Evolutionary conservation across 108 stramenopile genomes (phyloP).

Genomic region (Cyclotella cryptica): DNA sequence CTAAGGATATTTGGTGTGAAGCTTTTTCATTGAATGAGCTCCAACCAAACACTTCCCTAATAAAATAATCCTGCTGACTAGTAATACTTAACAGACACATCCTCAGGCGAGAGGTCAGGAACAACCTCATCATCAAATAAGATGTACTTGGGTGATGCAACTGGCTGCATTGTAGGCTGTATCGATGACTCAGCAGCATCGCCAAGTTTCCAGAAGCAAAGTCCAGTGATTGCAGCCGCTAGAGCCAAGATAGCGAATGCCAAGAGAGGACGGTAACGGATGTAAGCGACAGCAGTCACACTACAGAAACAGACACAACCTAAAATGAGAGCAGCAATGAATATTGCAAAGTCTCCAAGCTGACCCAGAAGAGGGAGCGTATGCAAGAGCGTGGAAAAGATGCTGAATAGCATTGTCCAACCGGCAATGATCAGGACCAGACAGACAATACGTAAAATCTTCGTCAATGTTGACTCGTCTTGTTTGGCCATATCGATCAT

Average conservation of each 20-base stretch:
- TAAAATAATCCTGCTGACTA: not conserved
- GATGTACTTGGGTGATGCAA: constrained; percentile 16
- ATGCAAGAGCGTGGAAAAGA: constrained; percentile 44
- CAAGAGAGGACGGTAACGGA: constrained; percentile 56
- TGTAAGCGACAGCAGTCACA: constrained; percentile 58
- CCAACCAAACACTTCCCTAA: no score
- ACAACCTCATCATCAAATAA: constrained; percentile 16
- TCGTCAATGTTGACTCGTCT: constrained; percentile 52
- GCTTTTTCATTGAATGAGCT: no score
- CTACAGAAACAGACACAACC: constrained; percentile 54
- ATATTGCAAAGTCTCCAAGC: constrained; percentile 54
- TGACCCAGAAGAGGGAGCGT: constrained; percentile 50
- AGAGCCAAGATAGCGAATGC: constrained; percentile 46
- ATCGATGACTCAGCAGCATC: constrained; percentile 30
- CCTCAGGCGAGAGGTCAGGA: not conserved
- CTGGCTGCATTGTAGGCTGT: constrained; percentile 37
- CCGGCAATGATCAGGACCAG: constrained; percentile 49
- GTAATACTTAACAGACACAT: constrained; percentile 9
- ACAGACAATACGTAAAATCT: constrained; percentile 49
- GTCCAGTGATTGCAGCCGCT: constrained; percentile 47
- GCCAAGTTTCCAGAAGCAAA: constrained; percentile 44
- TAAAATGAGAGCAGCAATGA: constrained; percentile 49
- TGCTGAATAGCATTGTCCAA: constrained; percentile 60
- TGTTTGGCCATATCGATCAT: constrained; percentile 63
- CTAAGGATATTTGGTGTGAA: no score